These are phyloP conservation scores for Coniochaeta prunicola DNA, from an alignment of 2,329 filamentous ascomycete genomes.

Conservation along the genomic window DNA sequence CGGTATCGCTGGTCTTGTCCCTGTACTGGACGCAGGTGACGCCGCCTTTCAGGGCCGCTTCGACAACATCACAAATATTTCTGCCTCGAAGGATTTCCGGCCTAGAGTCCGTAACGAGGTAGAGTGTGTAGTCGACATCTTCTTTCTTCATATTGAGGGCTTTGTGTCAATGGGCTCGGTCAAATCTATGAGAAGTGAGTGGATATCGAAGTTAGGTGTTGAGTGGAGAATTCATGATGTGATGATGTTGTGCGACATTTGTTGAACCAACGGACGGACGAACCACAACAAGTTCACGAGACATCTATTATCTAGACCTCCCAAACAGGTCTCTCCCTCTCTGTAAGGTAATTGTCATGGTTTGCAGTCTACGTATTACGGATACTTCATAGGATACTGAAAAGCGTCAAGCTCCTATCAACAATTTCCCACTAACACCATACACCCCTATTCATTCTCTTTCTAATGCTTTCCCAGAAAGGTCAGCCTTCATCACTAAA, in stretches of 20 bases:
- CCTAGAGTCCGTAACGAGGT: slow-evolving; percentile 93
- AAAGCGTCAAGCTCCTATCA: background rate
- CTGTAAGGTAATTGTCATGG: background rate
- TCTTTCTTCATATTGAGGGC: slow-evolving; percentile 1
- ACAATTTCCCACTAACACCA: background rate
- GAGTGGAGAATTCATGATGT: background rate
- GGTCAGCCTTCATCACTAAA: background rate
- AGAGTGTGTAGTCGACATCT: slow-evolving; percentile 67
- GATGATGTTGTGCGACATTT: background rate
- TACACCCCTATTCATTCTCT: background rate
- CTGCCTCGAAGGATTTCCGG: slow-evolving; percentile 67
- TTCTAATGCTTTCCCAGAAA: background rate
- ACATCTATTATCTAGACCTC: background rate
- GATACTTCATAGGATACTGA: background rate
- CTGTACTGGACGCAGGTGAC: slow-evolving; percentile 84
- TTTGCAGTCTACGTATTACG: background rate
- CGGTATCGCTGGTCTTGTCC: slow-evolving; percentile 77
- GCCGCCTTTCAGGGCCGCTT: slow-evolving; percentile 68
- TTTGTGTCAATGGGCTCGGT: background rate
- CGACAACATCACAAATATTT: slow-evolving; percentile 66
- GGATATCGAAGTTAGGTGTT: background rate
- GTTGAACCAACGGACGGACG: background rate
- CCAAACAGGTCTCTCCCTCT: background rate
- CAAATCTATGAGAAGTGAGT: background rate
- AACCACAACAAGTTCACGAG: background rate